Base-by-base conservation (phyloP, 495 filamentous ascomycete species). In the Podospora conica region DNA sequence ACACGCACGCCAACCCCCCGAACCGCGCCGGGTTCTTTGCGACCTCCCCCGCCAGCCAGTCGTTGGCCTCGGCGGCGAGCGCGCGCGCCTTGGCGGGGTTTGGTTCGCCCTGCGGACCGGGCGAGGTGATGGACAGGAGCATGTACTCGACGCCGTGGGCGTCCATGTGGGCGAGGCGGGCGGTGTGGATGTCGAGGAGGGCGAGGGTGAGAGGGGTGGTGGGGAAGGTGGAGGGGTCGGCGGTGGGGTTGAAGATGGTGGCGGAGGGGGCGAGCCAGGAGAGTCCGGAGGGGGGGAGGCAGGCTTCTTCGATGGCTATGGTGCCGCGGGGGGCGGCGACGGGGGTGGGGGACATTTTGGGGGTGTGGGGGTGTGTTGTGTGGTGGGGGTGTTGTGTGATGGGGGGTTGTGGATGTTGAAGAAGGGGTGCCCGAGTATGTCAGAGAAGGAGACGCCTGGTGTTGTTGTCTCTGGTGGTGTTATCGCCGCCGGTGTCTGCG, bases 131-230 rank as follows among this genome's bases (percentile, higher is more conserved):
- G 0, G 82, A 85, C 7, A 87, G 78, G 29, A 88, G 83, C 68
- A 83, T 86, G 71, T 85, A 84, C 59, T 84, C 86, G 22, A 89
- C 83, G 31, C 85, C 86, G 68, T 87, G 74, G 65, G 80, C 82
- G 69, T 86, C 82, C 74, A 83, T 84, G 40, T 81, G 73, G 22
- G 82, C 71, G 6, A 87, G 73, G 5, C 85, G 84, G 25, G 79
- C 72, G 15, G 75, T 69, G 66, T 81, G 81, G 66, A 88, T 83
- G 70, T 77, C 76, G 20, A 70, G 65, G 3, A 77, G 69, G 2
- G 21, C 23, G 12, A 61, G 23, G 18, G 71, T 75, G 15, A 68
- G 55, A 1, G 64, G 53, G 12, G 65, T 65, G 31, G 48, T 60
- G 55, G 65, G 7, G 40, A 60, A 24, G 40, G 65, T 66, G 27